Base-by-base conservation (phyloP, 352 stramenopile genomes). In the Phytophthora syringae region DNA sequence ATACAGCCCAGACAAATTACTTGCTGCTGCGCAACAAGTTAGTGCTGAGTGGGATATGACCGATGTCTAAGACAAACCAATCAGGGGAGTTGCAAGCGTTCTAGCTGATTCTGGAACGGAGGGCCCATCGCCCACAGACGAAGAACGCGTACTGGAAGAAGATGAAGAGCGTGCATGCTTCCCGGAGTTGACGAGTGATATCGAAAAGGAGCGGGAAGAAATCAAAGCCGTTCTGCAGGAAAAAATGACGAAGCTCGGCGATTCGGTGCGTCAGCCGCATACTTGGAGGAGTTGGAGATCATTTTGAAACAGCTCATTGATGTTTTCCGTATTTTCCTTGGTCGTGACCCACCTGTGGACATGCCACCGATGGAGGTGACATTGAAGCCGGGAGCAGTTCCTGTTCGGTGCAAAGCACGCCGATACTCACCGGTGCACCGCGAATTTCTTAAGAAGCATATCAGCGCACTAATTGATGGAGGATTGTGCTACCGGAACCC, bases 331-430 rank as follows among this genome's bases (percentile, higher is more conserved):
- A 9, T 69, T 0, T 0, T 39, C 0, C 52, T 64, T 7, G 45
- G 60, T 7, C 20, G 45, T 2, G 60, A 69, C 18, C 52, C 52
- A 2, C 52, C 52, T 0, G 60, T 69, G n/a, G 44, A 63, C 11
- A 68, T 68, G 60, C 43, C 36, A 16, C 52, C 52, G 1, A 63
- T 68, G 60, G 36, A 63, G 36, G 20, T 63, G 0, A 58, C 27
- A 10, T 32, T 32, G 9, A 32, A 32, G 9, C 9, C 27, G 7
- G 52, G 52, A 5, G 44, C 60, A 21, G 11, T 22, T 12, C 60
- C 52, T 0, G 25, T 57, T 2, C 37, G 30, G 27, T 68, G 60
- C 16, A 20, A 16, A n/a, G 51, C 60, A 9, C 36, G 60, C 3
- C 24, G 52, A 11, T 58, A 63, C 10, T 58, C 36, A 0, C 25